Conservation (phyloP, 768 basidiomycete genomes). For the Lentinula aciculospora region DNA sequence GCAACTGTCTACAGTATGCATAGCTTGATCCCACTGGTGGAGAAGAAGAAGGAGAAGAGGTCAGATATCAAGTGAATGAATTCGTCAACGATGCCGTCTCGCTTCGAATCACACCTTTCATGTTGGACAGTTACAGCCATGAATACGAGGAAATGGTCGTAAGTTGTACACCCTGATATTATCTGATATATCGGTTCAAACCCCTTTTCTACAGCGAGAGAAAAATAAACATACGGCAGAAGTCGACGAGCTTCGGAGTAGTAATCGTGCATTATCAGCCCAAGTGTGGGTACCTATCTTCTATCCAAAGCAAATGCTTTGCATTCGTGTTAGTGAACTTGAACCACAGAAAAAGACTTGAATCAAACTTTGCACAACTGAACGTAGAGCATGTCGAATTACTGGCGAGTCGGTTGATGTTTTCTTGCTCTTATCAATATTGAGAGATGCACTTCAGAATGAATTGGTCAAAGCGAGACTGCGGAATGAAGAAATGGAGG, state of each 20-base stretch:
- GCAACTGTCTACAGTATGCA: neutral
- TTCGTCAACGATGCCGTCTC: slow-evolving; percentile 87
- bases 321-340: slow-evolving; percentile 7
- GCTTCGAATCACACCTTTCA: slow-evolving; percentile 88
- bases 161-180: slow-evolving; percentile 11
- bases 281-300: slow-evolving; percentile 62
- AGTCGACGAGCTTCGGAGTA: slow-evolving; percentile 76
- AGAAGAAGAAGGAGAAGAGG: slow-evolving; percentile 20
- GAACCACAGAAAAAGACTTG: slow-evolving; percentile 67
- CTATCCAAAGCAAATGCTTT: neutral
- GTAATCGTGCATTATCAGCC: slow-evolving; percentile 65
- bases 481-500: slow-evolving; percentile 89
- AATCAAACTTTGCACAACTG: slow-evolving; percentile 70
- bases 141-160: slow-evolving; percentile 82
- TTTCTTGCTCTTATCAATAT: neutral
- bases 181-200: neutral
- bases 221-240: slow-evolving; percentile 81
- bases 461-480: slow-evolving; percentile 87
- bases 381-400: slow-evolving; percentile 80
- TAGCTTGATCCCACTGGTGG: slow-evolving; percentile 23
- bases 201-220: slow-evolving; percentile 37
- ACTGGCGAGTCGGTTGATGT: slow-evolving; percentile 39
- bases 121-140: slow-evolving; percentile 85
- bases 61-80: slow-evolving; percentile 63
- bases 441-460: slow-evolving; percentile 41